These are phyloP conservation scores for Yarrowia phangngaensis DNA, from an alignment of 805 yeast genomes.

Conservation along the genomic window DNA sequence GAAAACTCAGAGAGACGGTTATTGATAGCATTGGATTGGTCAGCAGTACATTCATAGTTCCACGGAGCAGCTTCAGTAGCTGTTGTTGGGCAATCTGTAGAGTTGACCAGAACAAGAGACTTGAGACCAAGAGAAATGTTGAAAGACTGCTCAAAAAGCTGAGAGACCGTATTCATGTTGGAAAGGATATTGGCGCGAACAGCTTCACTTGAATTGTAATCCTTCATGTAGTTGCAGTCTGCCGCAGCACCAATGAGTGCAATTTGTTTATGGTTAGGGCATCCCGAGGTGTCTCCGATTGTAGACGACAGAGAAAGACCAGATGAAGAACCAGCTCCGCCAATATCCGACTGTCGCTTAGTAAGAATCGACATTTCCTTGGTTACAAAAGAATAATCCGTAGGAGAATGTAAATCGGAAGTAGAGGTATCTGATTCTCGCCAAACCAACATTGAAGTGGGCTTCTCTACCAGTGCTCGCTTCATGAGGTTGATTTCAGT, in stretches of 20 bases:
- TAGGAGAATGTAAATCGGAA: conserved; percentile 2
- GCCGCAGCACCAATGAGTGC: conserved; percentile 42
- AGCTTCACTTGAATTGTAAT: conserved; percentile 34
- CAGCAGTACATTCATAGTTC: conserved; percentile 35
- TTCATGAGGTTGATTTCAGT: conserved; percentile 27
- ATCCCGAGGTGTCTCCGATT: conserved; percentile 38
- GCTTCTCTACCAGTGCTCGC: conserved; percentile 25
- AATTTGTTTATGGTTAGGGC: conserved; percentile 36
- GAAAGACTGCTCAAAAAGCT: conserved; percentile 39
- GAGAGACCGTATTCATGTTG: conserved; percentile 39
- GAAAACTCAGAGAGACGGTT: conserved; percentile 37
- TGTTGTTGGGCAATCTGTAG: conserved; percentile 8
- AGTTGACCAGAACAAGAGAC: conserved; percentile 31
- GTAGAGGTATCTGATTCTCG: conserved; percentile 14
- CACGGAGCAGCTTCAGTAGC: conserved; percentile 31
- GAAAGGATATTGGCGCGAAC: conserved; percentile 37
- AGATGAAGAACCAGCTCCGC: conserved; percentile 33
- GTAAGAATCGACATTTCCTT: conserved; percentile 19
- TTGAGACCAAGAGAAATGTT: conserved; percentile 40
- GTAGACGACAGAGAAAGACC: conserved; percentile 33
- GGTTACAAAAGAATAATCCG: conserved; percentile 20
- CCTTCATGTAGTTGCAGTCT: conserved; percentile 39
- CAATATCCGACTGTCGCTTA: conserved; percentile 28
- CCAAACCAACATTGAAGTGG: conserved; percentile 29
- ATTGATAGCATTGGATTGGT: conserved; percentile 30